Base-by-base conservation (phyloP, 148 eudicot genomes). In the Suaeda aralocaspica region DNA sequence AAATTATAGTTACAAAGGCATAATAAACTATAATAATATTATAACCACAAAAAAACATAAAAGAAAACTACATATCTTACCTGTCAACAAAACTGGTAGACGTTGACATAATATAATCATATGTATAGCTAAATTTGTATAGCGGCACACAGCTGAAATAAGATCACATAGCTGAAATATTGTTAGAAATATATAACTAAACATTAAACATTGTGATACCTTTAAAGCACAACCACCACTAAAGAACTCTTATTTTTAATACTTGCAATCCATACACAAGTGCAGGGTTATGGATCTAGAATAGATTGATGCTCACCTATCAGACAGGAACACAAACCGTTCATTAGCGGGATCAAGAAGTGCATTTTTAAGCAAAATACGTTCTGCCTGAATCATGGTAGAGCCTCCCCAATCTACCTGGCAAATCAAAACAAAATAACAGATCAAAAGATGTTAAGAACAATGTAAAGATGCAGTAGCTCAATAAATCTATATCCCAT, bases 31-130 rank as follows among this genome's bases (percentile, higher is more conserved):
- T 2, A 0, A 2, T 9, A 49, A 64, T 16, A 14, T 2, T 48
- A 16, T 22, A 39, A 22, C 7, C 19, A 48, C 21, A 44, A 30
- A 22, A 9, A 55, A 26, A 11, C 5, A 50, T 6, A 14, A 24
- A 59, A 51, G 51, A 3, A 29, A 39, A 71, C 14, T 14, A 34
- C 26, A 61, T 25, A 72, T 63, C 68, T 77, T 64, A 91, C 98
- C 98, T 93, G 85, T 93, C 98, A 62, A 93, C 96, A 82, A 88
- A 88, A 75, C 94, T 93, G 71, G 83, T 93, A 59, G 96, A 39
- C 49, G 98, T 69, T 62, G 98, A 88, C 90, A 88, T 93, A 70
- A 90, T 84, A 78, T 93, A 93, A 64, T 90, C 87, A 69, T 93
- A 93, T 31, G 89, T 90, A 78, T 90, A 90, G 83, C 89, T 90